These are phyloP conservation scores for Gleditsia sinensis DNA, from an alignment of 306 rosid species.

Conservation along the genomic window DNA sequence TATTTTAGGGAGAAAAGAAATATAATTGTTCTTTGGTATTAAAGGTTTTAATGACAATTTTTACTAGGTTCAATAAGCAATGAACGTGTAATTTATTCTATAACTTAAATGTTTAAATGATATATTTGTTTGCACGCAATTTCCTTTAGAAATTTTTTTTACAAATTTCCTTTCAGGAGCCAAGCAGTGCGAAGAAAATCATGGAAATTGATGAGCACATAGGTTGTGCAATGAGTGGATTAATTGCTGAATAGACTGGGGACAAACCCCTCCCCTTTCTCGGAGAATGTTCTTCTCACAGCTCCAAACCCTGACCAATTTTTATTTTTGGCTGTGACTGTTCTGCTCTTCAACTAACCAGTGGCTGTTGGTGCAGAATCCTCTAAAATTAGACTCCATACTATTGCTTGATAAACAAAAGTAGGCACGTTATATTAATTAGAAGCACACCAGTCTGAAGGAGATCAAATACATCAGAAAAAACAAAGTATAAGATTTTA, in stretches of 20 bases:
- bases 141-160: not conserved
- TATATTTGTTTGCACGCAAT: not conserved
- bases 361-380: too few species aligned
- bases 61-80: not conserved
- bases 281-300: too few species aligned
- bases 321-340: too few species aligned
- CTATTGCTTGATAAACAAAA: too few species aligned
- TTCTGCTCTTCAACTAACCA: too few species aligned
- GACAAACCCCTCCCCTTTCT: too few species aligned
- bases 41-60: not conserved
- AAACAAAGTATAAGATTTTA: too few species aligned
- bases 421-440: too few species aligned
- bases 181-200: slow-evolving; percentile 95
- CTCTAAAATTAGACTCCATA: too few species aligned
- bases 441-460: too few species aligned
- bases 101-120: not conserved
- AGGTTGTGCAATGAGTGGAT: slow-evolving; percentile 98
- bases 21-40: not conserved
- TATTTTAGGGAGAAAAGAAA: not conserved
- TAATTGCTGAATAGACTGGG: slow-evolving; percentile 99
- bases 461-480: too few species aligned
- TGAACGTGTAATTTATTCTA: not conserved
- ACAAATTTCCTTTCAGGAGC: slow-evolving; percentile 66
- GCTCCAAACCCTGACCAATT: too few species aligned
- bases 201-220: slow-evolving; percentile 97